Base-by-base conservation (phyloP, 2,329 filamentous ascomycete species). In the Fusarium circinatum region DNA sequence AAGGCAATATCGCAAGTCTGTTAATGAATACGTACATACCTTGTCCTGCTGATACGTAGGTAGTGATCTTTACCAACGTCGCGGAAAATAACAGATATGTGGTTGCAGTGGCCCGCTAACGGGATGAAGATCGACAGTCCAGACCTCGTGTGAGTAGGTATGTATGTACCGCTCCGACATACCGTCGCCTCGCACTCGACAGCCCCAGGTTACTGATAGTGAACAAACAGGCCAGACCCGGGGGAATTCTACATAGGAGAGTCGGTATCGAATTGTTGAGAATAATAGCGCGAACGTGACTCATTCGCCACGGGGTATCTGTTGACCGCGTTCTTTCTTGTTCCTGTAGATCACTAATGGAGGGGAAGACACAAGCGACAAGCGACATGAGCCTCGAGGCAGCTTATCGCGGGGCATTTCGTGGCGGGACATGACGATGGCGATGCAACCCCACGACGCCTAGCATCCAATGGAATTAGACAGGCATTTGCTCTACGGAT, bases 301-400 rank as follows among this genome's bases (percentile, higher is more conserved):
- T 68, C 58, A 61, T 68, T 49, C 13, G 58, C 59, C 56, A 63
- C 65, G 55, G 30, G 26, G 48, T 30, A 20, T 28, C 59, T 24
- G 49, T 55, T 44, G 24, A 49, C 38, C 55, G 39, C 48, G 47
- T 57, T 56, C 36, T 52, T 48, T 52, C 38, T 36, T 44, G 65
- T 77, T 68, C 74, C 71, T 77, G 74, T 68, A 75, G 71, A 78
- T 77, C 75, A 67, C 51, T 66, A 61, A 69, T 42, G 51, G 65
- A 71, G 75, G 62, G 68, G 59, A 71, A 55, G 47, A 42, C 51
- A 66, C 36, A 58, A 34, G 24, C 39, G 24, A 66, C 30, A 58
- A 34, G 24, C 39, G 24, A 55, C 20, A 48, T 30, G 41, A 67
- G 57, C 45, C 61, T 75, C 58, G 54, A 62, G 47, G 48, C 58